Evolutionary conservation across 2,329 filamentous ascomycete genomes (phyloP), one percentile per base, ranked within the genome.

Genomic region (Pestalotiopsis sp.): DNA sequence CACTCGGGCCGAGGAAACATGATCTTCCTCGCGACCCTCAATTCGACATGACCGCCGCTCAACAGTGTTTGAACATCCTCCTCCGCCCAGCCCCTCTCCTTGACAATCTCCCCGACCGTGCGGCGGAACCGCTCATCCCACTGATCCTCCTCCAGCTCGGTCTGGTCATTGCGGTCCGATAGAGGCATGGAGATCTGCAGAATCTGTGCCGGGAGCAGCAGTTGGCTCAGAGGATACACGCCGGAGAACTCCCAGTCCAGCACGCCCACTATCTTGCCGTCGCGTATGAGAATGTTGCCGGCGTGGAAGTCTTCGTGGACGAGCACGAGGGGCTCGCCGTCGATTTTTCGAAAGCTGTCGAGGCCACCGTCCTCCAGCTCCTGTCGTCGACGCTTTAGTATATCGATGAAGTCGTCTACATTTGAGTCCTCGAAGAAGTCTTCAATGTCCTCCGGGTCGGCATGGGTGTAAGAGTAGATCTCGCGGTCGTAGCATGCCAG

Each of bases 201-300:
- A 45, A 45, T 45, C 14, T 45, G 41, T 45, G 41, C 41, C 41
- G 41, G 14, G 14, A 45, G 41, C 41, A 45, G 13, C 9, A 45
- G 9, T 25, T 71, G 68, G 20, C 70, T 68, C 12, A 71, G 31
- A 3, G 70, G 70, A 57, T 70, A 71, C 1, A 66, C 63, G 14
- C 70, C 70, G 3, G 70, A 66, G 57, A 71, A 71, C 1, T 70
- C 68, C 70, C 70, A 70, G 36, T 70, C 70, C 1, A 71, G 13
- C 1, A 71, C 39, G 11, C 68, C 68, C 2, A 27, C 20, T 9
- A 71, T 64, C n/a, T 64, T 20, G 20, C 57, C 63, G 9, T 68
- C 66, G 1, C 20, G 45, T 3, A 17, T 58, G 63, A 71, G 41
- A 25, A 71, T 68, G 36, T 71, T 71, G 20, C 70, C 20, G 12